These are phyloP conservation scores for Olyra latifolia DNA, from an alignment of 176 grass and related monocot species.

Conservation along the genomic window DNA sequence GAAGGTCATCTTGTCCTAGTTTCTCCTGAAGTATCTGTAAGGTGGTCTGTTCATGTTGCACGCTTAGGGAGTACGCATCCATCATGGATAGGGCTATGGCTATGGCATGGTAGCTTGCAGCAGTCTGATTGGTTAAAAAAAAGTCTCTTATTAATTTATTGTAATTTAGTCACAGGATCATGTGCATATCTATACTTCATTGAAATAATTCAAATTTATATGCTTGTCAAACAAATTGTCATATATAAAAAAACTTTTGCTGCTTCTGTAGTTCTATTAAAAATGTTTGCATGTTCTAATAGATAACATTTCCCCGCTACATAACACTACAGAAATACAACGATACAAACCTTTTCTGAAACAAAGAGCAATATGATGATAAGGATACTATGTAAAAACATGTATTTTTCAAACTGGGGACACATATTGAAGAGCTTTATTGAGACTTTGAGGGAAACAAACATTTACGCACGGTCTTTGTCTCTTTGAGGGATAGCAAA, in stretches of 20 bases:
- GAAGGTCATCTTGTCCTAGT: slow-evolving; percentile 95
- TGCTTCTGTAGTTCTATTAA: not conserved
- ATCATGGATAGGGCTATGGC: slow-evolving; percentile 99
- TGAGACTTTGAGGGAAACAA: not conserved
- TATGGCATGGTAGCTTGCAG: slow-evolving; percentile 99
- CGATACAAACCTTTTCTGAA: not conserved
- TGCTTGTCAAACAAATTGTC: not conserved
- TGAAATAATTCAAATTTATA: slow-evolving; percentile 19
- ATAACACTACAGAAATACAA: slow-evolving; percentile 1
- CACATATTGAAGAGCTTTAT: not conserved
- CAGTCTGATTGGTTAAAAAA: slow-evolving; percentile 71
- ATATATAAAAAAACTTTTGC: not conserved
- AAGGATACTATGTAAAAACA: slow-evolving; percentile 1
- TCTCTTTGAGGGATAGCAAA: not conserved
- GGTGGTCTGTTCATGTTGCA: slow-evolving; percentile 98
- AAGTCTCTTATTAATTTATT: slow-evolving; percentile 19
- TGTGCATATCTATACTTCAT: slow-evolving; percentile 12
- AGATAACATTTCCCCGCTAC: not conserved
- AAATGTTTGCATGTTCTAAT: not conserved
- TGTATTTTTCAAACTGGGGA: slow-evolving; percentile 4
- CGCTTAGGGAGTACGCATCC: slow-evolving; percentile 88
- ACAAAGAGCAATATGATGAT: slow-evolving; percentile 17
- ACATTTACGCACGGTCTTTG: not conserved
- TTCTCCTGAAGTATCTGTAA: slow-evolving; percentile 94
- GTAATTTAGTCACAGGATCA: slow-evolving; percentile 23